Evolutionary conservation across 2,329 filamentous ascomycete genomes (phyloP).

Genomic region (Coleophoma eucalyptorum): DNA sequence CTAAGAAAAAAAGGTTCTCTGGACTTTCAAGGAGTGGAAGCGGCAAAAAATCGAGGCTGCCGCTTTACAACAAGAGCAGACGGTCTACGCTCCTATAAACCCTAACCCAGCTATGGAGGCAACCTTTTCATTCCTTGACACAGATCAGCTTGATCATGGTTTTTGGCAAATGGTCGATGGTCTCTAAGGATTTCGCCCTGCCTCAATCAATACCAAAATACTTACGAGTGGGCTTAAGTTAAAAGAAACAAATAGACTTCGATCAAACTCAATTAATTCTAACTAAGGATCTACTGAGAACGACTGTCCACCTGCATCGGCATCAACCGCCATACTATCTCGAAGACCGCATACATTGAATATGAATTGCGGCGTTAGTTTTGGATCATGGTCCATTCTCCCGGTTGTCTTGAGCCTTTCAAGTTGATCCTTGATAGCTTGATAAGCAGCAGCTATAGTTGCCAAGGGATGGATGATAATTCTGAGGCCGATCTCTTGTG

Average conservation of each 20-base stretch:
- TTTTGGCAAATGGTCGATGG: too few species aligned
- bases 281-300: neutral
- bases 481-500: conserved; percentile 50
- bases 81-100: too few species aligned
- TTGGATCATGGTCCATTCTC: neutral
- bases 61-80: too few species aligned
- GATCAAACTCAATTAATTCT: neutral
- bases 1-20: too few species aligned
- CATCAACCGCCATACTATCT: conserved; percentile 5
- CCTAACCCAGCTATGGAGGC: too few species aligned
- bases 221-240: too few species aligned
- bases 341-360: conserved; percentile 6
- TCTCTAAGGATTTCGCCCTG: too few species aligned
- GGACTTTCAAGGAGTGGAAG: too few species aligned
- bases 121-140: too few species aligned
- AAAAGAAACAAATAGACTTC: neutral
- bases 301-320: conserved; percentile 3
- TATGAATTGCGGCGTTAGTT: conserved; percentile 1
- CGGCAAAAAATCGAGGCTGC: too few species aligned
- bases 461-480: conserved; percentile 41
- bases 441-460: neutral
- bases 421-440: conserved; percentile 1
- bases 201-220: too few species aligned
- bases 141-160: too few species aligned
- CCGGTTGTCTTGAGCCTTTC: conserved; percentile 1